Evolutionary conservation across 2,329 filamentous ascomycete species (phyloP).

Genomic region (Dactylonectria macrodidyma): DNA sequence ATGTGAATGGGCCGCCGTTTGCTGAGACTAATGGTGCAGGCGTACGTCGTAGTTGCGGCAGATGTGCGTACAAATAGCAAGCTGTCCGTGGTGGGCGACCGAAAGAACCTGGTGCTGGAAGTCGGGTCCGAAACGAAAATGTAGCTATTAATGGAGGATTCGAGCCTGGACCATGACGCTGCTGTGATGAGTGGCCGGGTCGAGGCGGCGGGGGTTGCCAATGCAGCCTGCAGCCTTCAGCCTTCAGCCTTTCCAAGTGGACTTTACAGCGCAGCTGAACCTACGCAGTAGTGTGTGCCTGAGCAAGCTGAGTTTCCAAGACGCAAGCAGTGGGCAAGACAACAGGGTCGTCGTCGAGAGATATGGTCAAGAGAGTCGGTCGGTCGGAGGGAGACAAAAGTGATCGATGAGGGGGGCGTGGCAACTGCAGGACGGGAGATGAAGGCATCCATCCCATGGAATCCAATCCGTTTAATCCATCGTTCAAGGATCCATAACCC

Average conservation of each 20-base stretch:
- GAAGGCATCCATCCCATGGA: constrained; percentile 21
- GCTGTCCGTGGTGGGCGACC: background rate
- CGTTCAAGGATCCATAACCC: constrained; percentile 16
- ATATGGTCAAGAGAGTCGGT: background rate
- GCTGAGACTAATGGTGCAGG: constrained; percentile 29
- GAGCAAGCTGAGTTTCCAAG: too few species aligned
- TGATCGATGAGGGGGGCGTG: background rate
- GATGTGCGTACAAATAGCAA: constrained; percentile 19
- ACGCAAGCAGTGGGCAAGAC: background rate
- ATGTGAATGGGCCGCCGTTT: constrained; percentile 15
- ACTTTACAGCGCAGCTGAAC: background rate
- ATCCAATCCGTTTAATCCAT: constrained; percentile 23
- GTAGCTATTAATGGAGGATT: background rate
- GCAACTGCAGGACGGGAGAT: constrained; percentile 13
- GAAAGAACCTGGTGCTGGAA: background rate
- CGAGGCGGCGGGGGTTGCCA: background rate
- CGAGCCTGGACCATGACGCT: background rate
- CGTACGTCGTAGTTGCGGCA: constrained; percentile 7
- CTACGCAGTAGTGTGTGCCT: too few species aligned
- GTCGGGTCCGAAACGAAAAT: background rate
- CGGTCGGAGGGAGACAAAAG: background rate
- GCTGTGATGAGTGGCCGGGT: background rate
- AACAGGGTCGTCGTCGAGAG: background rate
- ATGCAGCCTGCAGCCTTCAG: background rate
- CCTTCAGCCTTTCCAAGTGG: too few species aligned